Conservation (phyloP, 2,329 filamentous ascomycete species). For the Sphaceloma murrayae region DNA sequence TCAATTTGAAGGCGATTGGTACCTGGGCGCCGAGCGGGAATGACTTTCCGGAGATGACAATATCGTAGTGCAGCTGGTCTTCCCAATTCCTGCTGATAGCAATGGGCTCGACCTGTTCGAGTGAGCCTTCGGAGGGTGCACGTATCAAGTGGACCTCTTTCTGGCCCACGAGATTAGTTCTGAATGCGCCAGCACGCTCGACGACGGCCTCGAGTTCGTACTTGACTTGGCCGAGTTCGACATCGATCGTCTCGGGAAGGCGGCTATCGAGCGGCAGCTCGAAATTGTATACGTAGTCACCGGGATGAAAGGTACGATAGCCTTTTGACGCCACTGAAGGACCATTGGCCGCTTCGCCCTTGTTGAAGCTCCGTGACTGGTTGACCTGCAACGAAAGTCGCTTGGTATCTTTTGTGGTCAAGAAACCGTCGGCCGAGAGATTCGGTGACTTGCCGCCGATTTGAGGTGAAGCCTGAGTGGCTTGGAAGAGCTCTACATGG, state of each 20-base stretch:
- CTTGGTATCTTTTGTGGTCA: constrained; percentile 45
- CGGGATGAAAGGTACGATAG: constrained; percentile 75
- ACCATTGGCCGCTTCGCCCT: constrained; percentile 55
- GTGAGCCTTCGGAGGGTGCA: constrained; percentile 73
- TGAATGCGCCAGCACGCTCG: constrained; percentile 80
- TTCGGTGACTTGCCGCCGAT: constrained; percentile 38
- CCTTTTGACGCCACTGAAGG: constrained; percentile 62
- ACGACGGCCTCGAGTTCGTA: constrained; percentile 81
- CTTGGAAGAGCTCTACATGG: constrained; percentile 48
- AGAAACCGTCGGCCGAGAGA: constrained; percentile 36
- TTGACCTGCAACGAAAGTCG: constrained; percentile 69
- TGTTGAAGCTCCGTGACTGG: constrained; percentile 76
- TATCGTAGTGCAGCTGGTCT: constrained; percentile 90
- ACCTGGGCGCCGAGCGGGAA: constrained; percentile 82
- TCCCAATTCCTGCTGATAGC: constrained; percentile 92
- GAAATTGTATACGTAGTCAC: constrained; percentile 65
- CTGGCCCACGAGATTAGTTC: constrained; percentile 71
- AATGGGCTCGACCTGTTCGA: constrained; percentile 87
- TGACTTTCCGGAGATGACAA: constrained; percentile 90
- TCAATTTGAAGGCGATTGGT: constrained; percentile 88
- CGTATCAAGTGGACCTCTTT: constrained; percentile 79
- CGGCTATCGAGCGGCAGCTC: constrained; percentile 75
- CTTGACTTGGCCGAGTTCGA: constrained; percentile 76
- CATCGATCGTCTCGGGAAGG: constrained; percentile 71
- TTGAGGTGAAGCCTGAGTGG: constrained; percentile 26